Percentiles rank a stretch among this genome's conserved stretches.
Evolutionary conservation across 768 basidiomycete genomes (phyloP).

Genomic region (Kockovaella imperatae): DNA sequence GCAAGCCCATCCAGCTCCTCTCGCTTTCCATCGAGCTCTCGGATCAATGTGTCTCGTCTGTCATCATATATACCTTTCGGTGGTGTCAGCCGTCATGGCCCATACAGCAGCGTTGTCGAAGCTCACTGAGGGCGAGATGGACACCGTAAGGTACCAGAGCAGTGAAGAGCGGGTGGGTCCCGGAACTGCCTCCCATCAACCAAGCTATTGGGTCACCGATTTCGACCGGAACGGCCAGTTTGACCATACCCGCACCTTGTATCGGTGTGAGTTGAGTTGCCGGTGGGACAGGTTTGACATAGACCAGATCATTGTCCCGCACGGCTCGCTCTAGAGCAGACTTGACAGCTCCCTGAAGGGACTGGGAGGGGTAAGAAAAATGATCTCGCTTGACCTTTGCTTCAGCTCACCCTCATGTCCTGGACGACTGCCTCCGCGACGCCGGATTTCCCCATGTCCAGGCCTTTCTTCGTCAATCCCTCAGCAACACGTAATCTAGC

Average conservation of each 20-base stretch:
- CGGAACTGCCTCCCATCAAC: constrained; percentile 45
- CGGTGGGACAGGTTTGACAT: constrained; percentile 78
- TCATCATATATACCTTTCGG: constrained; percentile 64
- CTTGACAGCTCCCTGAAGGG: constrained; percentile 63
- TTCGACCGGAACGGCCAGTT: constrained; percentile 51
- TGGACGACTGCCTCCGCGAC: constrained; percentile 60
- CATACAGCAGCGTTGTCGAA: constrained; percentile 3
- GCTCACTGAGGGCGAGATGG: constrained; percentile 73
- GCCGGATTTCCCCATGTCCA: constrained; percentile 58
- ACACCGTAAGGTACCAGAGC: constrained; percentile 80
- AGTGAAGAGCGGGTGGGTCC: constrained; percentile 59
- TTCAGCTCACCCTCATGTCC: constrained; percentile 62
- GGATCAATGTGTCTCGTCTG: constrained; percentile 61
- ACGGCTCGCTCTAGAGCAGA: constrained; percentile 63
- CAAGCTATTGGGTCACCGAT: constrained; percentile 43
- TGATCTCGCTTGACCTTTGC: no score
- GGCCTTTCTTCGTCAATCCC: constrained; percentile 59
- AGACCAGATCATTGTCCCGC: constrained; percentile 91
- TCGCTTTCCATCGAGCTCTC: constrained; percentile 56
- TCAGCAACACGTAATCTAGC: constrained; percentile 67
- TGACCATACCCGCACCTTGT: constrained; percentile 59
- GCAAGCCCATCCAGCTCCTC: constrained; percentile 58
- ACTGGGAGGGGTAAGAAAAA: constrained; percentile 49
- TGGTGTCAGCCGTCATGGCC: not conserved
- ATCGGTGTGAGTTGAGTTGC: constrained; percentile 60